Conservation (phyloP, 139 green algal genomes). For the Zygnema circumcarinatum region DNA sequence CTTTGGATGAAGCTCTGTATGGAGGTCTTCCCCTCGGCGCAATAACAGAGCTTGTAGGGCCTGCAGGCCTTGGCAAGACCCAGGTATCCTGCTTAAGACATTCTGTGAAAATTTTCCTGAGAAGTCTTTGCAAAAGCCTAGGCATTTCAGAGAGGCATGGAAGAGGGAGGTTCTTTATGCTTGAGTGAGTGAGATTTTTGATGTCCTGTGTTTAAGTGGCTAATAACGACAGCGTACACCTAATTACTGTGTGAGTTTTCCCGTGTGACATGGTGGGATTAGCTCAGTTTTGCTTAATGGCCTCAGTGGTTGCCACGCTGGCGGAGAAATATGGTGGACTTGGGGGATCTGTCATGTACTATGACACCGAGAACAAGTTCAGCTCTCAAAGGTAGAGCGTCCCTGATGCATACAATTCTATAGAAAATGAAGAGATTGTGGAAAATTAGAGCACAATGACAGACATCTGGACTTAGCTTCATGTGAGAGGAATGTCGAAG, state of each 20-base stretch:
- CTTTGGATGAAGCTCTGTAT: constrained; percentile 39
- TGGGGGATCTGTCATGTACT: constrained; percentile 69
- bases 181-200: neutral
- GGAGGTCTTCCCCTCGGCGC: constrained; percentile 39
- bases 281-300: constrained; percentile 50
- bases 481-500: too few species aligned
- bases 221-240: neutral
- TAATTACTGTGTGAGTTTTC: too few species aligned
- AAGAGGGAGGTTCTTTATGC: neutral
- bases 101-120: neutral
- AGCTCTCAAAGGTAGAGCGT: constrained; percentile 48
- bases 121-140: neutral
- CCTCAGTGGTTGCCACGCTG: constrained; percentile 38
- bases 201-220: neutral
- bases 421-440: too few species aligned
- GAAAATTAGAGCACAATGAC: too few species aligned
- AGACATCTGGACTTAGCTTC: too few species aligned
- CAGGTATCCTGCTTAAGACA: constrained; percentile 33
- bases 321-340: constrained; percentile 52
- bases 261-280: neutral
- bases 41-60: constrained; percentile 59
- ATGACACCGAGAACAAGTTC: constrained; percentile 85
- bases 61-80: constrained; percentile 50
- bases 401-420: constrained; percentile 12
- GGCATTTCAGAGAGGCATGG: neutral